Conservation (phyloP, 73 alveolate genomes). For the Tetrahymena malaccensis region DNA sequence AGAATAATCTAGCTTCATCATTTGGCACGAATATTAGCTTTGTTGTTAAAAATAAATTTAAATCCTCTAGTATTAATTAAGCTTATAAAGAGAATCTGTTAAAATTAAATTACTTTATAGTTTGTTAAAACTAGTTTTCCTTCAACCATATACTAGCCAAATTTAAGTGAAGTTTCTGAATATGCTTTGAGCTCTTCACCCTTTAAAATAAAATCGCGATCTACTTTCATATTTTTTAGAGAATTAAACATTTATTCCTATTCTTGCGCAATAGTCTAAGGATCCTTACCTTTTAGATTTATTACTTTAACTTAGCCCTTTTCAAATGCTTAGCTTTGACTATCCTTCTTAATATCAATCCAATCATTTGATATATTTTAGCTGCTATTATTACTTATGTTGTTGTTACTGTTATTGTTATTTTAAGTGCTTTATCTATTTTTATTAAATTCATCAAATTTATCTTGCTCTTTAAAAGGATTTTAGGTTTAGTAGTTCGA, state of each 20-base stretch:
- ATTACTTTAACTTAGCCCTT: neutral
- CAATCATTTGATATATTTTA: neutral
- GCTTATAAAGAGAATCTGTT: too few species aligned
- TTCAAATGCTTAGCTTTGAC: neutral
- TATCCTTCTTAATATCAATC: neutral
- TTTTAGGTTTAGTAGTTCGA: neutral
- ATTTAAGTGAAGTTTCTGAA: neutral
- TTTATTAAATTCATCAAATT: neutral
- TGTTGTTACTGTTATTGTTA: neutral
- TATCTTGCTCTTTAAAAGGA: neutral
- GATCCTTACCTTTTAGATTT: neutral
- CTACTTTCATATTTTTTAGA: neutral
- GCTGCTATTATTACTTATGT: neutral
- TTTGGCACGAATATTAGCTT: neutral
- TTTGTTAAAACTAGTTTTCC: neutral
- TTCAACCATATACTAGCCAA: neutral
- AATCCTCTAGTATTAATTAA: neutral
- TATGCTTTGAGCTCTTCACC: neutral
- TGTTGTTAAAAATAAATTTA: neutral
- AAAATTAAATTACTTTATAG: neutral
- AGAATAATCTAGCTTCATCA: neutral
- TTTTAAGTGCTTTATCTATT: neutral
- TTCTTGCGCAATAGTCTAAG: neutral
- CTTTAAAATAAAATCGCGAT: neutral
- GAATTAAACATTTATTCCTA: neutral